Evolutionary conservation across 345 rosid species (phyloP).

Genomic region (Ceriops zippeliana): DNA sequence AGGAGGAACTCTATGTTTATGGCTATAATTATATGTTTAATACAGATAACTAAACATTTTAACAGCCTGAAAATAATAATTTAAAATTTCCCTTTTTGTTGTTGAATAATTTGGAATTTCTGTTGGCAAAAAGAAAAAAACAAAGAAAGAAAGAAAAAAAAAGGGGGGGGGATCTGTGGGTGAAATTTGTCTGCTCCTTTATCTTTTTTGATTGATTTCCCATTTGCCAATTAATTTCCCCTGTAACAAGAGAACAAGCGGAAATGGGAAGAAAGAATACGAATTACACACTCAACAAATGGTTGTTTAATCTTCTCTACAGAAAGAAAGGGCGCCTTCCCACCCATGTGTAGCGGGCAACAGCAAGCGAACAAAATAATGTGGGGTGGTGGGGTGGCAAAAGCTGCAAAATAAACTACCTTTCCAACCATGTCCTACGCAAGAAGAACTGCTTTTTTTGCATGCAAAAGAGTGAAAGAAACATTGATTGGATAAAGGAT

Average conservation of each 20-base stretch:
- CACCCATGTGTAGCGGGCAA: slow-evolving; percentile 1
- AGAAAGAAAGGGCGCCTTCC: too few species aligned
- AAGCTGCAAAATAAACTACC: slow-evolving; percentile 34
- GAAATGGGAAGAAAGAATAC: too few species aligned
- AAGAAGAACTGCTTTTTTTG: slow-evolving; percentile 32
- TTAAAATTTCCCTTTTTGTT: background rate
- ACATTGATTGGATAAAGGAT: slow-evolving; percentile 37
- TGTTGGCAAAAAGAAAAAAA: too few species aligned
- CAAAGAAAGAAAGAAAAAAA: too few species aligned
- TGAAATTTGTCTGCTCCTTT: slow-evolving; percentile 16
- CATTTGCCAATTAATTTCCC: too few species aligned
- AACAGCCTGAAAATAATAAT: slow-evolving; percentile 13
- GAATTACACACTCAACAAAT: too few species aligned
- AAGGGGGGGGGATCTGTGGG: slow-evolving; percentile 2
- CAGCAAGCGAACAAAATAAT: slow-evolving; percentile 18
- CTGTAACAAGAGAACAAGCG: background rate
- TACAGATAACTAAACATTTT: background rate
- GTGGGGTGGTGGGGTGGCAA: slow-evolving; percentile 8
- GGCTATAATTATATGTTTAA: too few species aligned
- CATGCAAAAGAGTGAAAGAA: slow-evolving; percentile 42
- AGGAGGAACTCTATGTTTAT: too few species aligned
- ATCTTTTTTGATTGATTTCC: background rate
- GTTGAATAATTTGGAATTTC: background rate
- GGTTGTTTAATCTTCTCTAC: too few species aligned
- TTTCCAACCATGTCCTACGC: slow-evolving; percentile 21